Conservation (phyloP, 2,329 filamentous ascomycete species). For the Coniochaeta ligniaria region DNA sequence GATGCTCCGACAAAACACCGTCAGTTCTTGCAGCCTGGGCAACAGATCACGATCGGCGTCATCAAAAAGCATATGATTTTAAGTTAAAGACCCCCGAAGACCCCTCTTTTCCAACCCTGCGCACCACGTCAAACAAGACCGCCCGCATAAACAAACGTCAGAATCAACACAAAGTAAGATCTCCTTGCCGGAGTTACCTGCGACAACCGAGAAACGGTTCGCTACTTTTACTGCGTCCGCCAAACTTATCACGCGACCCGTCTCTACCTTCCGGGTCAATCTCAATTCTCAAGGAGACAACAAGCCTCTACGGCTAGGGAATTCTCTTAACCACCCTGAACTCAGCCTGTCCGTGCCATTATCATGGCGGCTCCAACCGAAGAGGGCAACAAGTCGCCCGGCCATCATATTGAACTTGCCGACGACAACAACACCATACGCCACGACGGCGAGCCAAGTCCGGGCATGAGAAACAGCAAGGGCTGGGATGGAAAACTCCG, state of each 20-base stretch:
- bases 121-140: neutral
- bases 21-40: neutral
- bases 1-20: neutral
- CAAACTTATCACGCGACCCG: neutral
- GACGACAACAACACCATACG: conserved; percentile 32
- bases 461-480: conserved; percentile 49
- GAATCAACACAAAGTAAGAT: neutral
- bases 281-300: neutral
- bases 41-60: neutral
- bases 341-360: neutral
- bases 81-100: neutral
- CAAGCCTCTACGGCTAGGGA: neutral
- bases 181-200: neutral
- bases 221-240: neutral
- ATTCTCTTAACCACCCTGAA: neutral
- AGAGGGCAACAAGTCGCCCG: conserved; percentile 25
- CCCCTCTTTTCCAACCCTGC: neutral
- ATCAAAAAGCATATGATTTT: neutral
- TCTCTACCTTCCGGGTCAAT: neutral
- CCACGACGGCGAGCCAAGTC: conserved; percentile 33
- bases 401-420: conserved; percentile 41
- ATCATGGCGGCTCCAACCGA: conserved; percentile 33
- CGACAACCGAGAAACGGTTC: neutral
- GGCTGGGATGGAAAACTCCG: conserved; percentile 83
- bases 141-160: neutral